Base-by-base conservation (phyloP, 345 rosid species). In the Camelina neglecta region DNA sequence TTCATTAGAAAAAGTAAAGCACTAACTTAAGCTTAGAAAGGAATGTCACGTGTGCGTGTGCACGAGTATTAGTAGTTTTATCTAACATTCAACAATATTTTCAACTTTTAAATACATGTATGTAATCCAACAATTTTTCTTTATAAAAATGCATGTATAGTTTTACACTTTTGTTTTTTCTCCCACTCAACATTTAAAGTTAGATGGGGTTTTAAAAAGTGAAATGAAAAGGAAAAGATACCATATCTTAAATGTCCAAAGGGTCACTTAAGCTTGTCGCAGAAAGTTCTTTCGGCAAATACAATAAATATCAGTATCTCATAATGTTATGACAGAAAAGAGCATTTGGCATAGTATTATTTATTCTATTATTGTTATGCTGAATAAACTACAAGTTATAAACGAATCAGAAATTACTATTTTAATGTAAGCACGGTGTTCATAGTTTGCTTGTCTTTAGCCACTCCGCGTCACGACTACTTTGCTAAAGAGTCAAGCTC, bases 221-320 rank as follows among this genome's bases (percentile, higher is more conserved):
- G 24, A 41, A 58, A n/a, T 74, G 15, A 36, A 48, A 66, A 74
- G 44, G 42, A 74, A 67, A 74, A 74, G 50, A 45, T 65, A 47
- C 61, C 20, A 65, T 65, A 45, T 74, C 78, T 65, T 66, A 7
- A 31, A 66, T 47, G 51, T 66, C 12, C 72, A 48, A 74, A 48
- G 67, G 66, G 10, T 8, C 78, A 74, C 78, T 74, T 57, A 65
- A 57, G 66, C 50, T 56, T 66, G 51, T 65, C 66, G 72, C 51
- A 74, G 58, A 74, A 74, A 47, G 72, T 44, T 12, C 58, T 56
- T 65, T 74, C 20, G 39, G 55, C 47, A 39, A 23, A 49, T n/a
- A 15, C 16, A 16, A 60, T 36, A 20, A 60, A 61, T 38, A 50
- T 50, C 42, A 69, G 60, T 42, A 16, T 16, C 55, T 11, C 11